phyloP scores from a whole-genome alignment of 2,329 filamentous ascomycete genomes.

The Sporothrix luriei region DNA sequence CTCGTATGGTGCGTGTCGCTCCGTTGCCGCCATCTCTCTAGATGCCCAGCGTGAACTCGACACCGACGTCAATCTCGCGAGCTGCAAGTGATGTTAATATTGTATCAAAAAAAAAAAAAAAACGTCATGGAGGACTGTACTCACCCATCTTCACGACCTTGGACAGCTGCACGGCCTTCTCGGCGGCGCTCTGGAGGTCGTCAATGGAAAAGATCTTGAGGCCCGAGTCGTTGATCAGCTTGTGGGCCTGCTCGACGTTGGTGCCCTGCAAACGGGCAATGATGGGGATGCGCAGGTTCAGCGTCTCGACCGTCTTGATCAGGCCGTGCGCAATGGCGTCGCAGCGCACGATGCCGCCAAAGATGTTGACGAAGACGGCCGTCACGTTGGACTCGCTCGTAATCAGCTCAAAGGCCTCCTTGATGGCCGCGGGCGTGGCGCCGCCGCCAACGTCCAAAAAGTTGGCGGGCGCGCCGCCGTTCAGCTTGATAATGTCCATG shows the following conservation, averaged over 20 bases:
- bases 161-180: constrained; percentile 98
- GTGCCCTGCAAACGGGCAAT: constrained; percentile 97
- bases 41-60: constrained; percentile 93
- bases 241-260: constrained; percentile 93
- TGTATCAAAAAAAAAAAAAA: neutral
- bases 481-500: constrained; percentile 99
- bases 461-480: constrained; percentile 93
- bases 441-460: constrained; percentile 98
- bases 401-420: constrained; percentile 97
- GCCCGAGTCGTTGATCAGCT: constrained; percentile 92
- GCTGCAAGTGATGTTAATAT: constrained; percentile 52
- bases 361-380: constrained; percentile 99
- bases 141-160: constrained; percentile 98
- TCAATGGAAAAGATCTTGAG: constrained; percentile 99
- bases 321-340: constrained; percentile 96
- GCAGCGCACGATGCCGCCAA: constrained; percentile 97
- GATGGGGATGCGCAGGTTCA: constrained; percentile 96
- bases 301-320: constrained; percentile 89
- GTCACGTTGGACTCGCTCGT: constrained; percentile 97
- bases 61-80: constrained; percentile 94
- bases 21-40: constrained; percentile 49
- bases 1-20: neutral
- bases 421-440: constrained; percentile 94
- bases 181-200: constrained; percentile 92
- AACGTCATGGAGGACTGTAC: constrained; percentile 42